Evolutionary conservation across 192 early-diverging fungal genomes (phyloP).

Genomic region (Thamnidium elegans): DNA sequence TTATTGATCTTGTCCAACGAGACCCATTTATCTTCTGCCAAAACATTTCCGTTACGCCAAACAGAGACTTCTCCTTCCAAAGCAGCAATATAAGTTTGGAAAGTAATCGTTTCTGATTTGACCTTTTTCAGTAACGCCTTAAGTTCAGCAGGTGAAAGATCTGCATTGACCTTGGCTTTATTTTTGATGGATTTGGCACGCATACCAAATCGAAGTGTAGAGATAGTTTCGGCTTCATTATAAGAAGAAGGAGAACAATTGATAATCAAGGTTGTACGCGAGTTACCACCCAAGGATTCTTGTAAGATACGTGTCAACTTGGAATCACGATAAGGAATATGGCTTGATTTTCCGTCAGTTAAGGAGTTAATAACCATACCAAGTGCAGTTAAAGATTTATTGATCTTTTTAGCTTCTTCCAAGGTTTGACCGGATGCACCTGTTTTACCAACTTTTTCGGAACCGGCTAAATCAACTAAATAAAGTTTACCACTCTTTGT

Average conservation of each 20-base stretch:
- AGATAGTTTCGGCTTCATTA: constrained; percentile 94
- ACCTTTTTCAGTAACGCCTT: constrained; percentile 91
- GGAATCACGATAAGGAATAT: constrained; percentile 98
- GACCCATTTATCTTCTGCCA: constrained; percentile 65
- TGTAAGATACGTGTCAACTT: constrained; percentile 99
- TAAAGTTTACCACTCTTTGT: constrained; percentile 90
- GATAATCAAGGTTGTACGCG: constrained; percentile 97
- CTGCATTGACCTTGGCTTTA: constrained; percentile 99
- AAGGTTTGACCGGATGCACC: constrained; percentile 95
- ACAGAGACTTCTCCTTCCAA: constrained; percentile 87
- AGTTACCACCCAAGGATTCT: constrained; percentile 99
- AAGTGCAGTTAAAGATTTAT: constrained; percentile 94
- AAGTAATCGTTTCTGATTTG: constrained; percentile 74
- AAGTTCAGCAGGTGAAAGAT: constrained; percentile 91
- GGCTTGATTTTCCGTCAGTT: constrained; percentile 97
- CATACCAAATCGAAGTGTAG: constrained; percentile 95
- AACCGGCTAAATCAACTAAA: constrained; percentile 99
- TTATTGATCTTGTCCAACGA: constrained; percentile 52
- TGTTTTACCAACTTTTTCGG: constrained; percentile 98
- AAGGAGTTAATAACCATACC: constrained; percentile 99
- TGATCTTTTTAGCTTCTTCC: constrained; percentile 99
- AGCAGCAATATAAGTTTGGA: constrained; percentile 78
- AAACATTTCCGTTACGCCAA: constrained; percentile 82
- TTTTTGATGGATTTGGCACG: constrained; percentile 99
- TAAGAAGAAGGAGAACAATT: constrained; percentile 97